phyloP scores from a whole-genome alignment of 164 flowering plant genomes.

The Dillenia suffruticosa region DNA sequence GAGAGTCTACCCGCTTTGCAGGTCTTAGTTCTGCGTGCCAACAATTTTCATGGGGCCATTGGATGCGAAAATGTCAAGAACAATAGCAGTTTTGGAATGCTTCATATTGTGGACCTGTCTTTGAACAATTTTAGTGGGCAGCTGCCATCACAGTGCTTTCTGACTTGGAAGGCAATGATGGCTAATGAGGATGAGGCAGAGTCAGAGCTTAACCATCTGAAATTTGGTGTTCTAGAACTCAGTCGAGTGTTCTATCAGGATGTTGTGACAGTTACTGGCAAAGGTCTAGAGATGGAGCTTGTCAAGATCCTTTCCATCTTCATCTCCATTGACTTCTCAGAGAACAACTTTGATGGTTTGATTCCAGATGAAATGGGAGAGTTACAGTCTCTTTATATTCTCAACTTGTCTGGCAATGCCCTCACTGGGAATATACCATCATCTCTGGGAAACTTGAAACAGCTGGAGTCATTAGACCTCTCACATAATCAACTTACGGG shows the following conservation, averaged over 20 bases:
- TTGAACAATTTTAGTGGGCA: conserved; percentile 40
- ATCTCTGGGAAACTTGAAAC: conserved; percentile 27
- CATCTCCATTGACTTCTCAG: conserved; percentile 43
- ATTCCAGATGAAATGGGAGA: conserved; percentile 39
- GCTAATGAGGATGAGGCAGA: conserved; percentile 2
- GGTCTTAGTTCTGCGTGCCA: conserved; percentile 45
- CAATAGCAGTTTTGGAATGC: conserved; percentile 16
- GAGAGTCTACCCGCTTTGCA: conserved; percentile 24
- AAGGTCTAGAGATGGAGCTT: conserved; percentile 35
- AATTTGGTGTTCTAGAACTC: neutral
- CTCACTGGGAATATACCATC: conserved; percentile 38
- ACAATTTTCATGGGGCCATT: conserved; percentile 38
- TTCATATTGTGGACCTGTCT: conserved; percentile 55
- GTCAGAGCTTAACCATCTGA: conserved; percentile 10
- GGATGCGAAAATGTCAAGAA: neutral
- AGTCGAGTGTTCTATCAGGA: conserved; percentile 28
- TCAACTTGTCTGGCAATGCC: conserved; percentile 47
- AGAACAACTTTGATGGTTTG: conserved; percentile 33
- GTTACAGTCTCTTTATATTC: conserved; percentile 30
- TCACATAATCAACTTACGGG: conserved; percentile 36
- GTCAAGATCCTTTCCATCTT: conserved; percentile 34
- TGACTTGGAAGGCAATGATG: conserved; percentile 39
- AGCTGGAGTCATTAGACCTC: conserved; percentile 42
- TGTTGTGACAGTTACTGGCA: conserved; percentile 30
- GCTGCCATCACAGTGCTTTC: conserved; percentile 14